These are phyloP conservation scores for Ochetophila trinervis DNA, from an alignment of 306 rosid genomes.

Conservation along the genomic window DNA sequence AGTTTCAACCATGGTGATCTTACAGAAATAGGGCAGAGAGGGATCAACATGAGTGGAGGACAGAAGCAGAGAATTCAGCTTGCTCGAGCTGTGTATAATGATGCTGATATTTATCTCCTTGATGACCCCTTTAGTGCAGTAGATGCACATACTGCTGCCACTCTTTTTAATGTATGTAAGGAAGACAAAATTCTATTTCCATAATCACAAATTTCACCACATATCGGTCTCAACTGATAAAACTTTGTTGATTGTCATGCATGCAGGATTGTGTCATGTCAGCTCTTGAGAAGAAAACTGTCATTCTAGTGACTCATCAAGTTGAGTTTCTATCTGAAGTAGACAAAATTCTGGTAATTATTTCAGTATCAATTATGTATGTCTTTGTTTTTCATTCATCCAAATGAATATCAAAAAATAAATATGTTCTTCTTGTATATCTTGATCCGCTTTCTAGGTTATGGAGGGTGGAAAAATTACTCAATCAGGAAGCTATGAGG, in stretches of 20 bases:
- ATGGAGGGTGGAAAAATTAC: slow-evolving; percentile 57
- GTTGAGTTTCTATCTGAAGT: slow-evolving; percentile 71
- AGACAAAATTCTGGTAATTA: slow-evolving; percentile 58
- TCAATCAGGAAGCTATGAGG: slow-evolving; percentile 68
- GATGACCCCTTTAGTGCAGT: slow-evolving; percentile 91
- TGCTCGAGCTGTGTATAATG: slow-evolving; percentile 75
- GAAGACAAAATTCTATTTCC: not conserved
- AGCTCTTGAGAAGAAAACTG: slow-evolving; percentile 59
- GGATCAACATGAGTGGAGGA: slow-evolving; percentile 88
- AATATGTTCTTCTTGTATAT: not conserved
- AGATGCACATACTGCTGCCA: slow-evolving; percentile 73
- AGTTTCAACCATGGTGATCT: slow-evolving; percentile 72
- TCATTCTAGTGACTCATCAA: slow-evolving; percentile 81
- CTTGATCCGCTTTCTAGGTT: slow-evolving; percentile 43
- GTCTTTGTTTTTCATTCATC: not conserved
- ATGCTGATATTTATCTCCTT: slow-evolving; percentile 70
- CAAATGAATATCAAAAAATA: not conserved
- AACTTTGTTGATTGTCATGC: not conserved
- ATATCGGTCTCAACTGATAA: slow-evolving; percentile 1
- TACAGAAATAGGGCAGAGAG: slow-evolving; percentile 87
- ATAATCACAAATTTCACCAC: not conserved
- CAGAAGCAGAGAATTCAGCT: slow-evolving; percentile 87
- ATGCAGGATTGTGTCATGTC: slow-evolving; percentile 72
- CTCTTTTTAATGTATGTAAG: slow-evolving; percentile 53
- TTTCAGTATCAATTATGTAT: not conserved